Percentiles rank a stretch among this genome's conserved stretches.
phyloP scores from a whole-genome alignment of 352 stramenopile species.

The Globisporangium sylvaticum region DNA sequence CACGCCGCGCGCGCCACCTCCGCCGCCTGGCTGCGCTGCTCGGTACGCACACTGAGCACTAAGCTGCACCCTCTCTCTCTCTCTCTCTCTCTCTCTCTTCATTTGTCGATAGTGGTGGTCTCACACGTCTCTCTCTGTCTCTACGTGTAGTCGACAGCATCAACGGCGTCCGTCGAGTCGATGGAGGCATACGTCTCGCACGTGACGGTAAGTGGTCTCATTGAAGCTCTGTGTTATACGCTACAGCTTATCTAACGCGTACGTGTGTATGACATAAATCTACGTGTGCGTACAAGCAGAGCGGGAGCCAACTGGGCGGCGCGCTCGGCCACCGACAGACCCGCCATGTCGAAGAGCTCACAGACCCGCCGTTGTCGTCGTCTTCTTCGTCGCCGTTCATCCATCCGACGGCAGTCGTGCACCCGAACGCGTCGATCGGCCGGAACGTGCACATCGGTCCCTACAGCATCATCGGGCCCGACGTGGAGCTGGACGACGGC shows the following conservation, averaged over 20 bases:
- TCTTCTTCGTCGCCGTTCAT: slow-evolving; percentile 22
- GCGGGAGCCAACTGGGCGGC: slow-evolving; percentile 3
- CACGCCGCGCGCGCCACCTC: slow-evolving; percentile 4
- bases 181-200: slow-evolving; percentile 56
- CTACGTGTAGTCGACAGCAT: slow-evolving; percentile 9
- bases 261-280: neutral
- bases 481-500: slow-evolving; percentile 62
- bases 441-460: slow-evolving; percentile 61
- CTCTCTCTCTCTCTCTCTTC: neutral
- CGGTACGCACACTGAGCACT: neutral
- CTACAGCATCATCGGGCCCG: slow-evolving; percentile 66
- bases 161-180: slow-evolving; percentile 29
- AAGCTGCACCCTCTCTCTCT: neutral
- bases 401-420: slow-evolving; percentile 68
- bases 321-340: slow-evolving; percentile 7
- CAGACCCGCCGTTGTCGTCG: neutral
- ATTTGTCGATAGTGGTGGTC: neutral
- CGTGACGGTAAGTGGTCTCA: slow-evolving; percentile 20
- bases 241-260: too few species aligned
- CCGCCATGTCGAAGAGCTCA: slow-evolving; percentile 5
- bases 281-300: neutral
- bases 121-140: neutral
- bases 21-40: neutral
- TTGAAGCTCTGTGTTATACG: too few species aligned
- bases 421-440: slow-evolving; percentile 53